These are phyloP conservation scores for Phaseolus lunatus DNA, from an alignment of 306 rosid species.

Conservation along the genomic window DNA sequence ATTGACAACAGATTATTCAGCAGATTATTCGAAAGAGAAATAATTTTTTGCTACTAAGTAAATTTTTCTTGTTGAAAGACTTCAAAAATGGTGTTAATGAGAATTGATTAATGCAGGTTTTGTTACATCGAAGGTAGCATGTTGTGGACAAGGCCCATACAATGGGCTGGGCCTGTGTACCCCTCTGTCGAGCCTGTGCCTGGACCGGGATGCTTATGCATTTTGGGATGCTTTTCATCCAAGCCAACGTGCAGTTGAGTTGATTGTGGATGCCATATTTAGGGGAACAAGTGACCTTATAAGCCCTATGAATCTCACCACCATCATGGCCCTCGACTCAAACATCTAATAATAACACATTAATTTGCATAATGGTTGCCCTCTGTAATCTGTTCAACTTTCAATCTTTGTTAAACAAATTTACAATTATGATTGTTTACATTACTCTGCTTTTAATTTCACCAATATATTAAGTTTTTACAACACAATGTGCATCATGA, in stretches of 20 bases:
- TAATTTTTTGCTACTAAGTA: no score
- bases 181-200: constrained; percentile 48
- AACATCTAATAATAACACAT: constrained; percentile 38
- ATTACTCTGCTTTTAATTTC: neutral
- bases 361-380: no score
- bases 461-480: neutral
- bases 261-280: constrained; percentile 46
- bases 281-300: constrained; percentile 40
- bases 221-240: constrained; percentile 68
- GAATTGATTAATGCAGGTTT: constrained; percentile 48
- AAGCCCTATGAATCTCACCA: constrained; percentile 63
- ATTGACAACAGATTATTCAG: no score
- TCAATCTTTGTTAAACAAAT: no score
- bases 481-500: no score
- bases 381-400: neutral
- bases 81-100: no score
- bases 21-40: no score
- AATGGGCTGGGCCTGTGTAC: constrained; percentile 59
- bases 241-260: constrained; percentile 51
- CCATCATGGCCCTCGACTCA: constrained; percentile 58
- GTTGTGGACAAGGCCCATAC: constrained; percentile 72
- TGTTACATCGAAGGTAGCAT: constrained; percentile 57
- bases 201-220: constrained; percentile 43
- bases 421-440: neutral
- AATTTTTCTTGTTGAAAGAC: no score